These are phyloP conservation scores for Penicillium decumbens DNA, from an alignment of 2,329 filamentous ascomycete genomes.

Conservation along the genomic window DNA sequence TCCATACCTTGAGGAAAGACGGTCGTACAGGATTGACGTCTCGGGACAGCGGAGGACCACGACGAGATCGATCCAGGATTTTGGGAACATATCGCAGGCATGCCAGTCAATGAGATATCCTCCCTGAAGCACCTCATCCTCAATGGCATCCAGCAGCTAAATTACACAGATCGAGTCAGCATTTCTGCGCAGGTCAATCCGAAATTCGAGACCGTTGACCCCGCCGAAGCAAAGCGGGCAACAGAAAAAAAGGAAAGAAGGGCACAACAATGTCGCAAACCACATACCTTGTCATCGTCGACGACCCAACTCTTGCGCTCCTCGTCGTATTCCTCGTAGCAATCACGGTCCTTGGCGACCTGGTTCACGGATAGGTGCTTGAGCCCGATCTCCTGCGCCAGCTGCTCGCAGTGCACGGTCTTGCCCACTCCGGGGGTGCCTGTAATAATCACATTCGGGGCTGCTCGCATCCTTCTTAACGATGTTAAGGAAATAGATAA, in stretches of 20 bases:
- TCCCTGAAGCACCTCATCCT: constrained; percentile 70
- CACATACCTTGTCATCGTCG: constrained; percentile 82
- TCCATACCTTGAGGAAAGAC: constrained; percentile 65
- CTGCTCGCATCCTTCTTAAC: constrained; percentile 32
- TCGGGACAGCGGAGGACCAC: constrained; percentile 78
- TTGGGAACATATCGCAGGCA: constrained; percentile 90
- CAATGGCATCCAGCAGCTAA: constrained; percentile 77
- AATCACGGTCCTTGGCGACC: constrained; percentile 80
- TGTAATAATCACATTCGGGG: constrained; percentile 88
- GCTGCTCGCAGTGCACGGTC: constrained; percentile 79
- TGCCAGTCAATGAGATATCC: constrained; percentile 97
- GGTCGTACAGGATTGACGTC: constrained; percentile 76
- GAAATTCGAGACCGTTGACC: neutral
- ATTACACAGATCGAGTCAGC: neutral
- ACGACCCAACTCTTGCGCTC: constrained; percentile 86
- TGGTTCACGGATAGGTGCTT: constrained; percentile 85
- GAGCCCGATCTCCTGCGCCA: constrained; percentile 71
- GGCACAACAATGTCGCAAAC: neutral
- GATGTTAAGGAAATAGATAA: neutral
- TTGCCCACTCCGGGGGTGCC: constrained; percentile 96
- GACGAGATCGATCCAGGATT: constrained; percentile 90
- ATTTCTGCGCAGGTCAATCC: neutral
- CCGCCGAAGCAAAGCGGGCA: neutral
- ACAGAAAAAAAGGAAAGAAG: constrained; percentile 1
- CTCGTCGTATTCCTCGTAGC: constrained; percentile 83